Base-by-base conservation (phyloP, 2,329 filamentous ascomycete genomes). In the Fusarium mundagurra region DNA sequence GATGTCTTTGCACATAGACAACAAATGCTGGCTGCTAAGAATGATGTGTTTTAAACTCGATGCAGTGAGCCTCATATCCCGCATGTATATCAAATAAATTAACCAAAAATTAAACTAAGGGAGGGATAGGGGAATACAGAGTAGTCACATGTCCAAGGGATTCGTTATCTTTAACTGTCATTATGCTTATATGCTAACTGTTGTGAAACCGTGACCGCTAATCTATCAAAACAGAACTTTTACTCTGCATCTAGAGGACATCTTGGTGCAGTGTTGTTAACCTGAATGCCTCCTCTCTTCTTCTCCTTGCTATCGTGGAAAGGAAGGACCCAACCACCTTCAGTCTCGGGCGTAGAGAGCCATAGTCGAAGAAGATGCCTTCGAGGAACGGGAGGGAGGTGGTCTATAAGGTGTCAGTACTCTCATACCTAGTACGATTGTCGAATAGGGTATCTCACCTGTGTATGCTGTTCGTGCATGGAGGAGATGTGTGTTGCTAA, bases 251-350 rank as follows among this genome's bases (percentile, higher is more conserved):
- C 93, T 55, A 95, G 84, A 16, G 92, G 92, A 47, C 92, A 93
- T 58, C 91, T 89, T 3, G 94, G 94, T 14, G 92, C 85, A 33
- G 88, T 93, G 81, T 97, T 90, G 82, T 97, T 90, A 6, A 98
- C 94, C 84, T 97, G 95, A 74, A 97, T 94, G 0, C 94, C 95
- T 13, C 94, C 94, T 24, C 95, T 88, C 89, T 97, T 97, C 89
- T 93, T 94, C 87, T 96, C 92, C 64, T 89, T 85, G 64, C 89
- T 92, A 82, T 97, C 95, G 77, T 90, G 91, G 84, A 95, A 96
- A 2, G 94, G 94, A 82, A 97, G 82, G 59, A 89, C 91, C 94
- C 94, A 97, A 0, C 95, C 95, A 6, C 94, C 95, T 82, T 97
- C 94, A 29, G 83, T 86, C 83, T 96, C 92, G 0, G 94, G 94